Conservation (phyloP, 768 basidiomycete species). For the Tephrocybe sp. region DNA sequence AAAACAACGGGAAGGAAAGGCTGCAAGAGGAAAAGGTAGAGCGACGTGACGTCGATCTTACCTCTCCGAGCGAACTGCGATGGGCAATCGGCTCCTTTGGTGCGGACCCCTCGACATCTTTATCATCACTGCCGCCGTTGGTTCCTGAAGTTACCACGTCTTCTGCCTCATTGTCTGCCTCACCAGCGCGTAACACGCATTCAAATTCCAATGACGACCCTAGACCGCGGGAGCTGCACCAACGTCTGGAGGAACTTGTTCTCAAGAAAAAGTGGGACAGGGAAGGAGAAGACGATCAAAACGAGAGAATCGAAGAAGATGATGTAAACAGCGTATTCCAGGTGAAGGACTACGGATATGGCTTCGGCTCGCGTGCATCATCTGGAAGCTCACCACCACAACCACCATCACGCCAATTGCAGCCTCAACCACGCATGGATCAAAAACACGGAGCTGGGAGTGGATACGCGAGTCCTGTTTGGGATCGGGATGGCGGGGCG, state of each 20-base stretch:
- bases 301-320: neutral
- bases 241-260: constrained; percentile 8
- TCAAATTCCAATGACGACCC: neutral
- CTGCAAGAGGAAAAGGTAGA: constrained; percentile 33
- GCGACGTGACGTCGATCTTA: constrained; percentile 27
- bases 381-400: constrained; percentile 4
- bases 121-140: too few species aligned
- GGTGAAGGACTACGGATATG: constrained; percentile 63
- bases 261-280: neutral
- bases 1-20: constrained; percentile 3
- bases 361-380: constrained; percentile 42
- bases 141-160: neutral
- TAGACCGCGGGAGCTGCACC: constrained; percentile 4
- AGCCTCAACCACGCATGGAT: constrained; percentile 7
- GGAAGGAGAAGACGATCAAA: neutral
- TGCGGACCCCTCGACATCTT: neutral
- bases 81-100: constrained; percentile 56
- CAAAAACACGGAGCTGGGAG: constrained; percentile 8
- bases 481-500: constrained; percentile 15
- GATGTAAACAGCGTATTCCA: constrained; percentile 43
- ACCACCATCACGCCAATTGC: neutral
- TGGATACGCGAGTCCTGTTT: constrained; percentile 9
- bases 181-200: neutral
- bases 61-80: constrained; percentile 26
- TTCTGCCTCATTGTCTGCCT: neutral